phyloP scores from a whole-genome alignment of 1,139 yeast species.

The Geotrichum armillariae region DNA sequence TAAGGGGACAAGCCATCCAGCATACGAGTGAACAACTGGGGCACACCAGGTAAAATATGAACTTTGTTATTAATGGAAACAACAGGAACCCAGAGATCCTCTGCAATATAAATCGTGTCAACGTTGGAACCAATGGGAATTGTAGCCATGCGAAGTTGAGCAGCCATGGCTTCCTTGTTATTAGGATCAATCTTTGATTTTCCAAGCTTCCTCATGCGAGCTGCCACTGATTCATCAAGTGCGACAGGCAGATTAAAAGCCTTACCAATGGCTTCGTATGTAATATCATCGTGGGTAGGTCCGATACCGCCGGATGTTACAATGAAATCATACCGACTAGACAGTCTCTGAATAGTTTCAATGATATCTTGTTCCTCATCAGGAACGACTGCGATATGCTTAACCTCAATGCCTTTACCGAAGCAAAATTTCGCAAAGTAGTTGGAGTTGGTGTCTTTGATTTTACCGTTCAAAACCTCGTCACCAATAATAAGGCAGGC shows the following conservation, averaged over 20 bases:
- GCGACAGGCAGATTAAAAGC: constrained; percentile 55
- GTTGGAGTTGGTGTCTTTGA: constrained; percentile 73
- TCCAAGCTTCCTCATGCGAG: constrained; percentile 55
- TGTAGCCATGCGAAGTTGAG: constrained; percentile 77
- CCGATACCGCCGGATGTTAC: constrained; percentile 85
- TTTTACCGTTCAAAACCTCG: constrained; percentile 86
- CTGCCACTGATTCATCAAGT: constrained; percentile 58
- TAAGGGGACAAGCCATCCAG: constrained; percentile 45
- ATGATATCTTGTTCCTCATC: constrained; percentile 70
- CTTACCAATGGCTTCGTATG: constrained; percentile 68
- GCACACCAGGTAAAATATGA: constrained; percentile 80
- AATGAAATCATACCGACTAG: constrained; percentile 60
- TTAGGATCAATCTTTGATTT: constrained; percentile 42
- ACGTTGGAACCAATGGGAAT: constrained; percentile 58
- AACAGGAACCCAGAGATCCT: constrained; percentile 78
- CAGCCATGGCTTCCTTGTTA: constrained; percentile 49
- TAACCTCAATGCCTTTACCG: constrained; percentile 60
- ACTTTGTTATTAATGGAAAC: constrained; percentile 63
- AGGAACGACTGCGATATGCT: constrained; percentile 69
- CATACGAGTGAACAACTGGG: constrained; percentile 62
- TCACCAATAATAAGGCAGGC: constrained; percentile 72
- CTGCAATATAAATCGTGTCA: constrained; percentile 52
- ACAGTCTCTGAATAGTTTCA: constrained; percentile 50
- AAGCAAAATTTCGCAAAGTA: constrained; percentile 73
- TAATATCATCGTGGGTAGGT: constrained; percentile 87